Evolutionary conservation across 208 protist genomes (phyloP).

Genomic region (Polymyxa betae): DNA sequence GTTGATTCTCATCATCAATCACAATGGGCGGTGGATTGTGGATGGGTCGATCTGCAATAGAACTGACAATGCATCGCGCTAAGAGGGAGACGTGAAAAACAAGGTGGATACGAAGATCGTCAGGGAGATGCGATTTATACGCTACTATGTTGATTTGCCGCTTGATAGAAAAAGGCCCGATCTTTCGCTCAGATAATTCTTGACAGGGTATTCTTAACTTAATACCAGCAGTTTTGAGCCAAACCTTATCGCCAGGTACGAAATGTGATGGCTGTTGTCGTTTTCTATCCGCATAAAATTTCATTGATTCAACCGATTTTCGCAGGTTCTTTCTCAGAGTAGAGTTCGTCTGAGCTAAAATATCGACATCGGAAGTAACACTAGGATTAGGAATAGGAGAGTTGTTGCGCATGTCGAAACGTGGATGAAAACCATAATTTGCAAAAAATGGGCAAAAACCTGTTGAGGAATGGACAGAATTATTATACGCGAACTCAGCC

Average conservation of each 20-base stretch:
- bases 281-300: background rate
- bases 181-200: background rate
- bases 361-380: background rate
- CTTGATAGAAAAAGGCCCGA: background rate
- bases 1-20: background rate
- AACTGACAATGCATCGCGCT: background rate
- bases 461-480: background rate
- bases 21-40: background rate
- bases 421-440: slow-evolving; percentile 15
- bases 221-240: background rate
- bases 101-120: background rate
- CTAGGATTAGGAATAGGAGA: background rate
- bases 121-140: background rate
- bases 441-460: slow-evolving; percentile 8
- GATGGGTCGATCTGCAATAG: background rate
- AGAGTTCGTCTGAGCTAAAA: background rate
- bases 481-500: slow-evolving; percentile 42
- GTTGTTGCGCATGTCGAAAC: background rate
- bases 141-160: background rate
- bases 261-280: background rate
- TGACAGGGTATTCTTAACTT: background rate
- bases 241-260: background rate
- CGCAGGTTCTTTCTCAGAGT: background rate
- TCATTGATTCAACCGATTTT: background rate
- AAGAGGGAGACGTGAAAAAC: background rate